Evolutionary conservation across 345 rosid species (phyloP).

Genomic region (Psidium friedrichsthalianum): DNA sequence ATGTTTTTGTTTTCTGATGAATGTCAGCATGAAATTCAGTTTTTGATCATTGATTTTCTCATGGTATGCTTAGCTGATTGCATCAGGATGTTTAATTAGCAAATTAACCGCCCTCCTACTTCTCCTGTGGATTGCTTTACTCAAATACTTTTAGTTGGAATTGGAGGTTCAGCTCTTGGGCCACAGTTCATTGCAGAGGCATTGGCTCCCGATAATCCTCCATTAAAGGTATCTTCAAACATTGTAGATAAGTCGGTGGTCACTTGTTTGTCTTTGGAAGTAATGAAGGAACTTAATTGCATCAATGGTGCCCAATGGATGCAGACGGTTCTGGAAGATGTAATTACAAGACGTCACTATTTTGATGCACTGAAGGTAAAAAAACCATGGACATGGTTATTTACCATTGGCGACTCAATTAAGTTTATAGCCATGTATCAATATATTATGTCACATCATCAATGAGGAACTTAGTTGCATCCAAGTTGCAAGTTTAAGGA

Average conservation of each 20-base stretch:
- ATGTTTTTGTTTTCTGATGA: neutral
- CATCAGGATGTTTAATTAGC: conserved; percentile 6
- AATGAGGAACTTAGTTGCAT: neutral
- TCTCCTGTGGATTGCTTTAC: conserved; percentile 69
- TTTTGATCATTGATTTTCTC: neutral
- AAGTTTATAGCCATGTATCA: neutral
- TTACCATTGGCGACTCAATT: accelerated
- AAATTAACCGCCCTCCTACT: conserved; percentile 67
- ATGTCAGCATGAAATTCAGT: neutral
- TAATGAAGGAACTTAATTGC: too few relatives aligned
- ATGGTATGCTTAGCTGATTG: neutral
- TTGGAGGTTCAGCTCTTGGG: conserved; percentile 98
- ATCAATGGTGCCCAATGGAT: too few relatives aligned
- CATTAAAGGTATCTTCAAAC: conserved; percentile 47
- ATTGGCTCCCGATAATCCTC: conserved; percentile 96
- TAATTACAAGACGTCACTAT: neutral
- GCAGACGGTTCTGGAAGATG: neutral
- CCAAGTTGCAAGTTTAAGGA: neutral
- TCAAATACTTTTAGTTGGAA: conserved; percentile 83
- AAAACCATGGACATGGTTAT: neutral
- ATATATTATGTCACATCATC: neutral
- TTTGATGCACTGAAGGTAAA: neutral
- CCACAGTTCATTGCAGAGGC: conserved; percentile 99
- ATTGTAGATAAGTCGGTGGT: neutral
- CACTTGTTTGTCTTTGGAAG: neutral